Evolutionary conservation across 176 grass and related monocot genomes (phyloP).

Genomic region (Cenchrus americanus): DNA sequence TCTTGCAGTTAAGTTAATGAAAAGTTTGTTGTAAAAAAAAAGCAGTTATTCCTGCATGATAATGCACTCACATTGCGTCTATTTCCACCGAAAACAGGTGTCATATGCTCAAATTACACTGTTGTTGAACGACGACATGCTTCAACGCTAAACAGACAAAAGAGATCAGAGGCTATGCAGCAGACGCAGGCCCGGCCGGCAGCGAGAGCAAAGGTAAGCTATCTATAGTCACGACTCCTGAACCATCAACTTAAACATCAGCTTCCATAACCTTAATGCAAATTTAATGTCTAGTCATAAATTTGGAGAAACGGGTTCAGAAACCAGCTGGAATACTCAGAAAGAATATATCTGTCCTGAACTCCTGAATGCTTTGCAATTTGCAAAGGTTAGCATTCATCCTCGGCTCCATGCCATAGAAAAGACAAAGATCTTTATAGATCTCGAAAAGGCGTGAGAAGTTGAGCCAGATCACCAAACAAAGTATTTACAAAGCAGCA

Average conservation of each 20-base stretch:
- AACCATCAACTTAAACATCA: not conserved
- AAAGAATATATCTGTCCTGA: not conserved
- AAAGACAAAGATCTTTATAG: conserved; percentile 5
- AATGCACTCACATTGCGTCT: not conserved
- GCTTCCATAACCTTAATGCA: not conserved
- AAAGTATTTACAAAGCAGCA: not conserved
- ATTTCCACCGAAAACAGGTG: not conserved
- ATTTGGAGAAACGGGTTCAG: not conserved
- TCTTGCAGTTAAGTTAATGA: no score
- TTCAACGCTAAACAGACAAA: not conserved
- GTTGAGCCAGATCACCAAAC: conserved; percentile 1
- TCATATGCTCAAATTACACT: not conserved
- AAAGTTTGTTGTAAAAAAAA: no score
- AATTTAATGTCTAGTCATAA: not conserved
- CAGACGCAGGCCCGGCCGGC: not conserved
- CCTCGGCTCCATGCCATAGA: not conserved
- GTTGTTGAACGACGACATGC: not conserved
- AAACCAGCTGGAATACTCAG: not conserved
- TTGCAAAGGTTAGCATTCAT: not conserved
- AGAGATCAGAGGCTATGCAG: not conserved
- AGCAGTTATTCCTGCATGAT: not conserved
- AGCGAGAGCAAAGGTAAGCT: not conserved
- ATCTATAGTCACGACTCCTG: not conserved
- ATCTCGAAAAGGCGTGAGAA: not conserved
- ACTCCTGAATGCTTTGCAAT: not conserved